Percentiles rank a stretch among this genome's conserved stretches.
Conservation (phyloP, 495 filamentous ascomycete genomes). For the Chlorociboria aeruginascens region DNA sequence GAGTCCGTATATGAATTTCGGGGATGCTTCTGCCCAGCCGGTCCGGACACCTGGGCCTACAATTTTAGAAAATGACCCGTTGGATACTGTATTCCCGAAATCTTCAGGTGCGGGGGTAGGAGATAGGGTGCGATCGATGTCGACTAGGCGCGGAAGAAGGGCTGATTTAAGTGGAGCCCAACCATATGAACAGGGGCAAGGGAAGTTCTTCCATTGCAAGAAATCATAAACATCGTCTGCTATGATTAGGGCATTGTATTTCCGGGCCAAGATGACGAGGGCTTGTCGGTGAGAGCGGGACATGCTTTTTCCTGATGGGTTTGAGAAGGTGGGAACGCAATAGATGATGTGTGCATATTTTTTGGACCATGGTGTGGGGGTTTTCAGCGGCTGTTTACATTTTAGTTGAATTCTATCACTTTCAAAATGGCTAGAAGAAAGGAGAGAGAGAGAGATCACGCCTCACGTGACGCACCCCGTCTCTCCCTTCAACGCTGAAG, state of each 20-base stretch:
- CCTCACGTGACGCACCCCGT: not conserved
- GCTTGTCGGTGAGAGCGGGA: conserved; percentile 43
- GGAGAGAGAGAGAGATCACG: not conserved
- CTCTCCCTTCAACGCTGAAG: not conserved
- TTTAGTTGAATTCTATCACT: not conserved
- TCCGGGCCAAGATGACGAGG: conserved; percentile 56
- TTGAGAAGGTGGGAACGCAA: conserved; percentile 68
- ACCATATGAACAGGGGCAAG: conserved; percentile 15
- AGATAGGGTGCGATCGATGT: conserved; percentile 32
- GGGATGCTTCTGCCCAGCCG: conserved; percentile 70
- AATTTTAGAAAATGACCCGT: conserved; percentile 79
- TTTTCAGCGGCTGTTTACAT: conserved; percentile 25
- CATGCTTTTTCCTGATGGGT: conserved; percentile 70
- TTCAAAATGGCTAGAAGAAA: not conserved
- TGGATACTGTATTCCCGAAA: conserved; percentile 68
- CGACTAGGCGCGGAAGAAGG: conserved; percentile 56
- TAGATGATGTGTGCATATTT: conserved; percentile 80
- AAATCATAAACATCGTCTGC: conserved; percentile 88
- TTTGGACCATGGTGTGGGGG: conserved; percentile 34
- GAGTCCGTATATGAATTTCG: conserved; percentile 53
- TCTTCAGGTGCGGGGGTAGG: conserved; percentile 24
- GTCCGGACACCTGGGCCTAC: conserved; percentile 66
- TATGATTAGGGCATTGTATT: conserved; percentile 67
- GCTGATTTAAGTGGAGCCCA: conserved; percentile 28
- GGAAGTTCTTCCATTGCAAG: conserved; percentile 50